Evolutionary conservation across 2,329 filamentous ascomycete genomes (phyloP), one percentile per base, ranked within the genome.

Genomic region (Apiospora saccharicola): DNA sequence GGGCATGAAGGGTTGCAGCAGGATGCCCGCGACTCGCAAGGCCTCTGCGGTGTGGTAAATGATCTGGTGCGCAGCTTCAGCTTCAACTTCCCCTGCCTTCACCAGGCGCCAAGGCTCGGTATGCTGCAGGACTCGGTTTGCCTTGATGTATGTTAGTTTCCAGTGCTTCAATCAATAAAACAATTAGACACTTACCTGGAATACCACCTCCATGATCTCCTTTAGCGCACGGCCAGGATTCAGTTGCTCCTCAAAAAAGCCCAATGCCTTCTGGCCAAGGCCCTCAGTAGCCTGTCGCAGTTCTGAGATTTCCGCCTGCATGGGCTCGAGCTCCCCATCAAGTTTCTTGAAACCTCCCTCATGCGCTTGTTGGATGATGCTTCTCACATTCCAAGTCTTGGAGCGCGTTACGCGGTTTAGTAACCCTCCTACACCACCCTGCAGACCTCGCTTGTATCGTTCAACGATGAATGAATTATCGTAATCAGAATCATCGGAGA

Each of bases 1-100:
- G 0, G 96, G 96, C 88, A 99, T 97, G 79, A 95, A 94, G 1
- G 96, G 95, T 81, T 98, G 95, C 64, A 99, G 85, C 67, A 98
- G 85, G 76, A 99, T 98, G 19, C 92, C 94, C 0, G 87, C 86
- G 34, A 98, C 90, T 49, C 96, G 92, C 67, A 98, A 81, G 5
- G 92, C 89, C 82, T 99, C 96, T 12, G 91, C 89, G 61, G 87
- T 86, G 61, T 92, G 86, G 80, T 90, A 98, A 41, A 99, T 86
- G 49, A 89, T 87, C 76, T 86, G 85, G 75, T 91, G 84, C 22
- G 91, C 82, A 46, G 82, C 82, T 2, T 80, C 77, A 0, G 77
- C 75, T 7, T 81, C 79, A 2, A 78, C 75, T 1, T 80, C 76
- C 26, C 26, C 26, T 30, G 26, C 26, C 53, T 84, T 87, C 41